These are phyloP conservation scores for Ramaria sp. DNA, from an alignment of 768 basidiomycete genomes.

Conservation along the genomic window DNA sequence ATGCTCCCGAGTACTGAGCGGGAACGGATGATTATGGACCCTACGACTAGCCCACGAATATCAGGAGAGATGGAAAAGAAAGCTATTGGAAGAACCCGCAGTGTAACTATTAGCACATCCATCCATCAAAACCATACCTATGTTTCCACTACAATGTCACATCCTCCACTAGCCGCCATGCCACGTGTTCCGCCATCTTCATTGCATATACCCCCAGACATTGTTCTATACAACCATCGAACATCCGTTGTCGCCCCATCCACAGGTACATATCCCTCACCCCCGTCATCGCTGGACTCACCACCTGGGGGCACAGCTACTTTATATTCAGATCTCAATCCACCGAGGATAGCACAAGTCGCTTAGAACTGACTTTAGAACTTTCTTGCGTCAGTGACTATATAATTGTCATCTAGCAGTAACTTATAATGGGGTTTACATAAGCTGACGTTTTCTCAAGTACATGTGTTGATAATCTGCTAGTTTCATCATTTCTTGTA, in stretches of 20 bases:
- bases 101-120: slow-evolving; percentile 5
- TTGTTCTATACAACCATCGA: slow-evolving; percentile 9
- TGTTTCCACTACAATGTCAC: slow-evolving; percentile 4
- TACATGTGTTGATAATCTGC: not conserved
- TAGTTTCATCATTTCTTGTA: not conserved
- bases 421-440: not conserved
- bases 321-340: not conserved
- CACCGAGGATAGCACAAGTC: slow-evolving; percentile 1
- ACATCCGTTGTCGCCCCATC: slow-evolving; percentile 14
- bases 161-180: not conserved
- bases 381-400: not conserved
- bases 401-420: not conserved
- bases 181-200: slow-evolving; percentile 2
- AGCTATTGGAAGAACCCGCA: not conserved
- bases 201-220: slow-evolving; percentile 12
- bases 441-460: not conserved
- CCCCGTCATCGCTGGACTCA: slow-evolving; percentile 29
- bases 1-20: slow-evolving; percentile 57
- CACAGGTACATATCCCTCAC: slow-evolving; percentile 26
- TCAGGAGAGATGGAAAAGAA: not conserved
- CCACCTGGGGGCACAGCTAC: slow-evolving; percentile 17
- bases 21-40: slow-evolving; percentile 40
- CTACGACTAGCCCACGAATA: slow-evolving; percentile 3
- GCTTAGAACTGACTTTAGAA: not conserved
- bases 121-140: slow-evolving; percentile 6